These are phyloP conservation scores for Colletotrichum sp. DNA, from an alignment of 2,329 filamentous ascomycete species.

Conservation along the genomic window DNA sequence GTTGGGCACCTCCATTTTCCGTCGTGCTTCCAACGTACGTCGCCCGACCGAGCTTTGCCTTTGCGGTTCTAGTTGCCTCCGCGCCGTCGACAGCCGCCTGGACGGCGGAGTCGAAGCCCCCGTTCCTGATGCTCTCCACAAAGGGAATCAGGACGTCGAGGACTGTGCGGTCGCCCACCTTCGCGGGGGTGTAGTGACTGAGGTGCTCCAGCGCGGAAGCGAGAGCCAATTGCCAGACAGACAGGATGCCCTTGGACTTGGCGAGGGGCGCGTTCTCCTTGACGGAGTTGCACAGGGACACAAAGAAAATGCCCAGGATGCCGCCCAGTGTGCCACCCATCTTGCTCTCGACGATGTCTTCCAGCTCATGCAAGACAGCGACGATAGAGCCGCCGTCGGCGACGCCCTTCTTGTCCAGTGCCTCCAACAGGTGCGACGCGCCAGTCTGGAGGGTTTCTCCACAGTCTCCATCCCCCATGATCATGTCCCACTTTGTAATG, in stretches of 20 bases:
- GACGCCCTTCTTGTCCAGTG: constrained; percentile 43
- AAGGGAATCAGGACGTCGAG: constrained; percentile 65
- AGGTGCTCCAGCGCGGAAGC: constrained; percentile 49
- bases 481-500: constrained; percentile 66
- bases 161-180: constrained; percentile 60
- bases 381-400: constrained; percentile 49
- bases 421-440: constrained; percentile 52
- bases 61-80: constrained; percentile 68
- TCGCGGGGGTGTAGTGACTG: constrained; percentile 58
- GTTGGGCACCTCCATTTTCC: constrained; percentile 50
- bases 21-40: constrained; percentile 69
- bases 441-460: constrained; percentile 65
- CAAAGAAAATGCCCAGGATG: constrained; percentile 60
- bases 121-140: constrained; percentile 49
- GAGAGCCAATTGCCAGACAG: constrained; percentile 50
- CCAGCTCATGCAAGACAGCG: constrained; percentile 51
- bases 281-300: constrained; percentile 35
- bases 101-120: constrained; percentile 61
- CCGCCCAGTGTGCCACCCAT: constrained; percentile 60
- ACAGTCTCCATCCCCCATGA: constrained; percentile 71
- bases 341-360: constrained; percentile 60
- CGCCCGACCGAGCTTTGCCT: constrained; percentile 68
- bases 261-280: constrained; percentile 29
- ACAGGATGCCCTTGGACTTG: constrained; percentile 33
- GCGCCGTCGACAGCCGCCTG: constrained; percentile 64